These are phyloP conservation scores for Saccharomycopsis schoenii DNA, from an alignment of 805 yeast genomes.

Conservation along the genomic window DNA sequence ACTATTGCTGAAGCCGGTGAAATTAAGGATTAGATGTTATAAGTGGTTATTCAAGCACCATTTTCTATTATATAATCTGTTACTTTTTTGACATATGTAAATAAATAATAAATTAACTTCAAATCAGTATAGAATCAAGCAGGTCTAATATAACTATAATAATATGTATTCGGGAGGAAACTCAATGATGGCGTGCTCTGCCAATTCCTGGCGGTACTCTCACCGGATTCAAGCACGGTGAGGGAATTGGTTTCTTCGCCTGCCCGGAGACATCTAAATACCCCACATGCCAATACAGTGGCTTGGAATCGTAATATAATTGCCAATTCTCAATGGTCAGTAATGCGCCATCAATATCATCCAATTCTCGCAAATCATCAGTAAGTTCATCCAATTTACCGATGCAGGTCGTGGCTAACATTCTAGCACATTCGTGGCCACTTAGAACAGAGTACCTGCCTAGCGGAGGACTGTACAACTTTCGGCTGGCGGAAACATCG, in stretches of 20 bases:
- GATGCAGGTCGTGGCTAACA: conserved; percentile 64
- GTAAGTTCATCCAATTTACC: conserved; percentile 44
- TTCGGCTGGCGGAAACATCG: conserved; percentile 46
- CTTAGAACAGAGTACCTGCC: conserved; percentile 48
- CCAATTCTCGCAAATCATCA: conserved; percentile 56
- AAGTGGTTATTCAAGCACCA: no score
- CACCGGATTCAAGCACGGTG: conserved; percentile 5
- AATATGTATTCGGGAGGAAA: not conserved
- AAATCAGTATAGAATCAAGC: no score
- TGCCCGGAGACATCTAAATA: not conserved
- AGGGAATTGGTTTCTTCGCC: not conserved
- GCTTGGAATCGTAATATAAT: conserved; percentile 4
- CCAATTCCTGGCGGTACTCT: conserved; percentile 1
- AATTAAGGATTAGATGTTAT: conserved; percentile 7
- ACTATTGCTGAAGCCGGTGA: conserved; percentile 71
- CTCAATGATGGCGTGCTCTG: not conserved
- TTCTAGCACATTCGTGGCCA: conserved; percentile 61
- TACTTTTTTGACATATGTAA: not conserved
- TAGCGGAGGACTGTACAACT: conserved; percentile 43
- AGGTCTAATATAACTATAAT: no score
- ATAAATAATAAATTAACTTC: not conserved
- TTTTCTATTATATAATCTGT: not conserved
- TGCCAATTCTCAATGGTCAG: conserved; percentile 19
- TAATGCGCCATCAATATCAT: conserved; percentile 28
- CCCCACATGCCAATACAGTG: conserved; percentile 15